Base-by-base conservation (phyloP, 2,329 filamentous ascomycete species). In the Microsporum canis region DNA sequence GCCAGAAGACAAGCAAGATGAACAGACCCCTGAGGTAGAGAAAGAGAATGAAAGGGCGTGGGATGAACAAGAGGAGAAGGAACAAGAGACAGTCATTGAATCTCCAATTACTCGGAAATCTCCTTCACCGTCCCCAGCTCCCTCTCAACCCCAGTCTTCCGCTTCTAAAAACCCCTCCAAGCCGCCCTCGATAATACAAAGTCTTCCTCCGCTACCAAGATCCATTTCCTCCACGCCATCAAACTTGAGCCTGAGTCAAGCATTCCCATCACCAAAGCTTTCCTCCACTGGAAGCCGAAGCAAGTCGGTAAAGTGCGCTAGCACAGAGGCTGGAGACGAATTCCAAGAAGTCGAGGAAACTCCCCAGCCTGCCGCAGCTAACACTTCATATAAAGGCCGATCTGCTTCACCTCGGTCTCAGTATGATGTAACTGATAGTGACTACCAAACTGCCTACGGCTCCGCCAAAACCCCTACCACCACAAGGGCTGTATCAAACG, bases 141-240 rank as follows among this genome's bases (percentile, higher is more conserved):
- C 38, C 39, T 34, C 58, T 43, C 60, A 58, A 59, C 39, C 63
- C 49, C 62, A 62, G 43, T 58, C 60, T 36, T 36, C 53, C 10
- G 59, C 60, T 58, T 59, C 61, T 2, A 60, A 63, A n/a, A 31
- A 29, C 14, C 58, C 58, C 3, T 31, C 47, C 43, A 51, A 47
- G 14, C n/a, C 36, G 17, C 41, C 49, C 41, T 58, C 60, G 64
- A 67, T 61, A 60, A 66, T 63, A 60, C 63, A 67, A 61, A 68
- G 58, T 29, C 62, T 64, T 53, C 61, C 34, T 45, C 60, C 56
- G 10, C 62, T 62, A 38, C 61, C 62, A 43, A 60, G 63, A 17
- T 61, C 66, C 23, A 38, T 65, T 39, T 47, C 59, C 8, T 56
- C 64, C 55, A 62, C 60, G 10, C 60, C 58, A 2, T 60, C 62